Evolutionary conservation across 345 rosid species (phyloP).

Genomic region (Syzygium oleosum): DNA sequence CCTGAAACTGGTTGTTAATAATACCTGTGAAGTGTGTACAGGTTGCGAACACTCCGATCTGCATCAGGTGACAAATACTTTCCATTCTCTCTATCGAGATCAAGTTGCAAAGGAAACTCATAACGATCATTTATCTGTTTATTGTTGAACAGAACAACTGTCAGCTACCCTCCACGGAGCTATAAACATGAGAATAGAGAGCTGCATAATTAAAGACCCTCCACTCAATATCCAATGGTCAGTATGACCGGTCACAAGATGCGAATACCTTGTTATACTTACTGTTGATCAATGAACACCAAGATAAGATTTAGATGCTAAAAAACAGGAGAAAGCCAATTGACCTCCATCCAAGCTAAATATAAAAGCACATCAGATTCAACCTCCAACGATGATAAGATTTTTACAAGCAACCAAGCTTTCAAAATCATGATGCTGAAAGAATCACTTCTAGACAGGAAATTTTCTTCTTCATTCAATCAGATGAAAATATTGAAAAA

Average conservation of each 20-base stretch:
- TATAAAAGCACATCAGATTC: background rate
- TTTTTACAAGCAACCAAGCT: background rate
- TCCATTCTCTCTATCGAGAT: conserved; percentile 38
- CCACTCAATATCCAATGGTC: background rate
- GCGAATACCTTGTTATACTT: background rate
- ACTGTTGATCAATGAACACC: background rate
- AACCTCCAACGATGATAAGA: background rate
- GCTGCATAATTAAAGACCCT: background rate
- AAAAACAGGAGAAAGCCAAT: background rate
- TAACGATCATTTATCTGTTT: conserved; percentile 41
- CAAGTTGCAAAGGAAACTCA: conserved; percentile 48
- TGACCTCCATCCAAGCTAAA: background rate
- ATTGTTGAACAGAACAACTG: background rate
- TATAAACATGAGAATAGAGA: background rate
- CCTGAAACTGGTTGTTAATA: background rate
- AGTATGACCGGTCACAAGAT: background rate
- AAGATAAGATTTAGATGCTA: background rate
- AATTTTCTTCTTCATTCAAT: background rate
- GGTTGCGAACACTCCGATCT: conserved; percentile 37
- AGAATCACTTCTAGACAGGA: background rate
- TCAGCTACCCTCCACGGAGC: background rate
- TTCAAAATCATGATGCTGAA: background rate
- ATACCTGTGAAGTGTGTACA: conserved; percentile 43
- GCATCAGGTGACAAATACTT: conserved; percentile 40
- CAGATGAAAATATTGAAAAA: background rate